Evolutionary conservation across 805 yeast species (phyloP), one percentile per base, ranked within the genome.

Genomic region (Candida easanensis): DNA sequence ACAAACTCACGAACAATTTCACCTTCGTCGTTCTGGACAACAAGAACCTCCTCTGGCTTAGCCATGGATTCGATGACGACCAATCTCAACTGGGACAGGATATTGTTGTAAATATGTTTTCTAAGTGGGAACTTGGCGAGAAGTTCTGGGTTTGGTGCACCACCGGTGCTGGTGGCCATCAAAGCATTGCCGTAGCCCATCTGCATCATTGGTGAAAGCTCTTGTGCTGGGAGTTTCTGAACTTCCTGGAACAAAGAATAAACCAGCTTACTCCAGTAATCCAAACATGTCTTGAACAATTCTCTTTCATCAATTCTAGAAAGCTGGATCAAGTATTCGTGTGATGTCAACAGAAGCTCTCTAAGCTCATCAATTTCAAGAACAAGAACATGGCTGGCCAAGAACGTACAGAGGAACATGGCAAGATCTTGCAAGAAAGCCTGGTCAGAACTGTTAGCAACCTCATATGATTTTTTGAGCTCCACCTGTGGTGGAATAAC

Each of bases 1-100:
- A 91, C 97, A 52, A 91, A 90, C 61, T 91, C 98, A 60, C 99
- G 80, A 35, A 93, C 99, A 64, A 93, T 91, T 69, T 93, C 99
- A 56, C 99, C 99, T 69, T 93, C 99, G 66, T 93, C 99, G 63
- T 91, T 91, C 66, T 93, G 98, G 39, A 90, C 97, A 69, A 93
- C 80, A 44, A 93, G 74, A 42, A 93, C 99, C 69, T 93, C 99
- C 66, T 93, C 99, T 3, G 99, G 99, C 64, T 96, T 82, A 1
- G 88, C 99, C 99, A 93, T 93, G 58, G 86, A 86, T 66, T 90
- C 98, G 58, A 93, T 93, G 61, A 93, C 84, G n/a, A 95, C 96
- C 48, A 84, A 71, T 66, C 99, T 80, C 57, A 93, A 74, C 59
- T 82, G 82, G 4, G 97, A 82, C 54, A 93, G 75, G 33, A 93